Evolutionary conservation across 2,329 filamentous ascomycete genomes (phyloP).

Genomic region (Ceratocystis ficicola): DNA sequence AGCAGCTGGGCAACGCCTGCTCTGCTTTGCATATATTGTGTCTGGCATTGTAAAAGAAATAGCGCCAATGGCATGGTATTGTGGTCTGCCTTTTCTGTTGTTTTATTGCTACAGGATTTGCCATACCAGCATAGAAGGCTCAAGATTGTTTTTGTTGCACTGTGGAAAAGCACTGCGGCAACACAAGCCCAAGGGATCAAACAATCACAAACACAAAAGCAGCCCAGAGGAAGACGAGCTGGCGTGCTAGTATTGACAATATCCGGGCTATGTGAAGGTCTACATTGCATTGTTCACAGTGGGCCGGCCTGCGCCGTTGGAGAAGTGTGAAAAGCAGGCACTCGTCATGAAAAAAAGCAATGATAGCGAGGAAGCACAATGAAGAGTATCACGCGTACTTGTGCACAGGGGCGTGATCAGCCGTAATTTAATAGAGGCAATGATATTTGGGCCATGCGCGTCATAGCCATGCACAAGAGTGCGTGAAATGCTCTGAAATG

Average conservation of each 20-base stretch:
- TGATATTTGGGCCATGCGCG: neutral
- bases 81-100: neutral
- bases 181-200: slow-evolving; percentile 1
- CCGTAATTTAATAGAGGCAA: neutral
- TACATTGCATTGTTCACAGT: neutral
- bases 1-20: neutral
- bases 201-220: neutral
- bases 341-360: too few relatives aligned
- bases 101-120: slow-evolving; percentile 2
- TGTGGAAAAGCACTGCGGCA: neutral
- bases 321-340: too few relatives aligned
- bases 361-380: too few relatives aligned
- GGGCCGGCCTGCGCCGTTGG: too few relatives aligned
- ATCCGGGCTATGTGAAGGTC: neutral
- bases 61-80: neutral
- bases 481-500: neutral
- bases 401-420: too few relatives aligned
- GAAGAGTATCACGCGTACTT: too few relatives aligned
- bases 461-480: neutral
- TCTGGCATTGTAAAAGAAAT: neutral
- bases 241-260: neutral
- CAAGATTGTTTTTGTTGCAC: neutral
- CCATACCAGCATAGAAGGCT: neutral
- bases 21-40: neutral
- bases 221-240: neutral